Evolutionary conservation across 2,329 filamentous ascomycete species (phyloP), one percentile per base, ranked within the genome.

Genomic region (Colletotrichum sp.): DNA sequence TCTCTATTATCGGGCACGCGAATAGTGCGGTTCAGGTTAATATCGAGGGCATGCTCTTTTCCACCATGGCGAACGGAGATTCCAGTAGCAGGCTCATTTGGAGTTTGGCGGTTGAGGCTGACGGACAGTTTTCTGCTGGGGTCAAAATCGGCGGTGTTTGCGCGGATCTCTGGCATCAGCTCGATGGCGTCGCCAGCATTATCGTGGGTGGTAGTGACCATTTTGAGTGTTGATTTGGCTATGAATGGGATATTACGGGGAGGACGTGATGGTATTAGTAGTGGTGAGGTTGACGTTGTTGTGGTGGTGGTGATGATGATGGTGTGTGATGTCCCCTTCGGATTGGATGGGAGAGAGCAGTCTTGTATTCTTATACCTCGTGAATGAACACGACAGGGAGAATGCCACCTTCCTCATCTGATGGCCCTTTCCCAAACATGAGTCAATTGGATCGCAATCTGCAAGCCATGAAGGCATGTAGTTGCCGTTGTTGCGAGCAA

Each of bases 1-100:
- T 79, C 72, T 1, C 77, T 68, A 66, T 86, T 84, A 69, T 89
- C 87, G 1, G 86, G 84, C 6, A 89, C 84, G 18, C 86, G 83
- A 30, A 89, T 80, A 0, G 85, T 88, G 18, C 87, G 84, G 44
- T 83, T 77, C 70, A 89, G 85, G 2, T 75, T 77, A 71, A 88
- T 85, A 4, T 30, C 26, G 4, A 87, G 79, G 26, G 70, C 81
- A 60, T 79, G 36, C 6, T 57, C 24, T 18, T 55, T 48, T 24
- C 64, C 64, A 36, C 77, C 77, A 3, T 72, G 73, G 8, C 34
- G 30, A 24, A 77, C 62, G 52, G 24, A 5, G 22, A 78, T 79
- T 24, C n/a, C 52, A 26, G 39, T 67, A 22, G 18, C n/a, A 48
- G 7, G 59, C 34, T 18, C 15, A 32, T 32, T 32, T 22, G 59